These are phyloP conservation scores for Graphilbum sp. DNA, from an alignment of 2,329 filamentous ascomycete genomes.

Conservation along the genomic window DNA sequence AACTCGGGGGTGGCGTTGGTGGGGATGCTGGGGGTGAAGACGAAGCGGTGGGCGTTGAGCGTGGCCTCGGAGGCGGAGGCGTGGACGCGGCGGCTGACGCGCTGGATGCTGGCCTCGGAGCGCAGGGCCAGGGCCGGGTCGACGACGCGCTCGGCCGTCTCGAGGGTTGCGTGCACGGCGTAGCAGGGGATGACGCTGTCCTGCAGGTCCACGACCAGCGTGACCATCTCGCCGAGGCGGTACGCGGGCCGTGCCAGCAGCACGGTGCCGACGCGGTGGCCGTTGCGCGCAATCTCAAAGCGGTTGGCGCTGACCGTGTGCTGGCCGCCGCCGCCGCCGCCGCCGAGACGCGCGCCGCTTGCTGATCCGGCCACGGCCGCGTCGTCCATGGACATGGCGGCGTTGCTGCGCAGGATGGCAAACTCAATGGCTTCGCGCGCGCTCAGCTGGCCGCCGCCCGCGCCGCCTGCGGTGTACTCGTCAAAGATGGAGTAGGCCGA, in stretches of 20 bases:
- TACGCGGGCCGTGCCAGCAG: slow-evolving; percentile 80
- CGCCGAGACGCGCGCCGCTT: background rate
- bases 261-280: slow-evolving; percentile 79
- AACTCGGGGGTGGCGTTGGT: slow-evolving; percentile 77
- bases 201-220: slow-evolving; percentile 69
- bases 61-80: slow-evolving; percentile 66
- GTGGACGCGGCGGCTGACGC: slow-evolving; percentile 72
- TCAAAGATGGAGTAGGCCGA: slow-evolving; percentile 17
- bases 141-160: slow-evolving; percentile 75
- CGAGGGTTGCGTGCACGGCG: slow-evolving; percentile 66
- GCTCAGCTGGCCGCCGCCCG: slow-evolving; percentile 27
- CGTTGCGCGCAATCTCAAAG: slow-evolving; percentile 87
- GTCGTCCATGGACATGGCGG: slow-evolving; percentile 20
- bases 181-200: slow-evolving; percentile 68
- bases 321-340: background rate
- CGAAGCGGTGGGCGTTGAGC: slow-evolving; percentile 60
- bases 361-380: no score
- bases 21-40: slow-evolving; percentile 74
- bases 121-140: slow-evolving; percentile 67
- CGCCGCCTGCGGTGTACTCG: background rate
- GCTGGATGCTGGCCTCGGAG: slow-evolving; percentile 69
- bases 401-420: slow-evolving; percentile 71
- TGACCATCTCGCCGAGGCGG: slow-evolving; percentile 74
- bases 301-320: slow-evolving; percentile 64
- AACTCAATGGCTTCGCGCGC: slow-evolving; percentile 81